Evolutionary conservation across 1,139 yeast species (phyloP).

Genomic region (Yamadazyma siamensis): DNA sequence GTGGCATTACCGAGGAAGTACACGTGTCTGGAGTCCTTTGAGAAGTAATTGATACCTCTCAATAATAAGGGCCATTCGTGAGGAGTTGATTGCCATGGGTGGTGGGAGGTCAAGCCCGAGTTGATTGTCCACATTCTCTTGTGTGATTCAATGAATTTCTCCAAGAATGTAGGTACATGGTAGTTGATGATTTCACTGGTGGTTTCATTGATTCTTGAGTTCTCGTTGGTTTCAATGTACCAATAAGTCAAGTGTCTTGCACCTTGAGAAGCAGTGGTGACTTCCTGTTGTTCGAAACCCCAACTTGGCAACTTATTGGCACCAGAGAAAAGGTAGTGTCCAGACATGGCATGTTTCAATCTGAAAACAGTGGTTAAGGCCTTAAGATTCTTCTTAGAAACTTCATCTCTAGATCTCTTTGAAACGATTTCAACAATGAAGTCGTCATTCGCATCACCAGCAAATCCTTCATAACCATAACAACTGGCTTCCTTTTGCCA

Average conservation of each 20-base stretch:
- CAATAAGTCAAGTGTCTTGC: conserved; percentile 70
- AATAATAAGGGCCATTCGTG: conserved; percentile 82
- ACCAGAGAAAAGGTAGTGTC: conserved; percentile 86
- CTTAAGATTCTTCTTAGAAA: conserved; percentile 60
- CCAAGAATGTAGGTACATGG: conserved; percentile 57
- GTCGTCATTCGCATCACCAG: conserved; percentile 94
- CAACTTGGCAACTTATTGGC: conserved; percentile 85
- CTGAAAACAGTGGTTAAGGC: conserved; percentile 85
- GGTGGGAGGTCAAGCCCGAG: conserved; percentile 79
- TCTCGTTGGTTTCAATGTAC: conserved; percentile 81
- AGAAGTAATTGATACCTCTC: conserved; percentile 97
- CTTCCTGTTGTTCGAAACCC: conserved; percentile 98
- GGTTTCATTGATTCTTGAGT: conserved; percentile 24
- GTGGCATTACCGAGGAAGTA: conserved; percentile 89
- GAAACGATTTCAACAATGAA: conserved; percentile 84
- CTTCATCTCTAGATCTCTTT: conserved; percentile 51
- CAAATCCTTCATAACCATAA: conserved; percentile 89
- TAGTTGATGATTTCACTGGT: conserved; percentile 48
- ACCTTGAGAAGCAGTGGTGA: conserved; percentile 86
- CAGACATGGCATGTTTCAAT: conserved; percentile 85
- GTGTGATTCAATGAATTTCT: conserved; percentile 76
- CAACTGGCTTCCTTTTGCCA: conserved; percentile 95
- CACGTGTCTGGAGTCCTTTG: conserved; percentile 67
- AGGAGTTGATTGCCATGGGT: conserved; percentile 86
- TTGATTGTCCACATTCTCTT: conserved; percentile 89